Base-by-base conservation (phyloP, 179 eudicot genomes). In the Beta lomatogona region DNA sequence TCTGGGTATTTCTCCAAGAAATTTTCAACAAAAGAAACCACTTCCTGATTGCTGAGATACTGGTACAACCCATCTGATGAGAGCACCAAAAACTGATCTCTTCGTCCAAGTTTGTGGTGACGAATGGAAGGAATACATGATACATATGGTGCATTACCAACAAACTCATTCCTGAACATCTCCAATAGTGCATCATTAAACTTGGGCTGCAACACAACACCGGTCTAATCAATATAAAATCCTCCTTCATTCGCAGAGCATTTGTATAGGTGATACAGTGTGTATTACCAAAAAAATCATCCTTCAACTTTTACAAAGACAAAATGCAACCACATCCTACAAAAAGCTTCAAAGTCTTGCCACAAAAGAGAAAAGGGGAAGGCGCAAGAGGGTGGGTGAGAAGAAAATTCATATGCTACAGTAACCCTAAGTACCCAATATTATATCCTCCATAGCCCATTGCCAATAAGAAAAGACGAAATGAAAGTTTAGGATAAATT, bases 31-130 rank as follows among this genome's bases (percentile, higher is more conserved):
- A 84, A 83, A 80, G 94, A 87, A 79, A 93, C 97, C 22, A 94
- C 97, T 82, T 92, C 99, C 83, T 94, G 91, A 89, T 96, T 96
- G 88, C 87, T 93, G 76, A 96, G 84, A 86, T 93, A 93, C 85
- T 95, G 98, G 83, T 95, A 95, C 78, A 95, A 85, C 44, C 98
- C 98, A 88, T 96, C 99, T 41, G 99, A 96, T 59, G 99, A 96
- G 70, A 96, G 97, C 77, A 96, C 93, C 87, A 96, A 86, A 86
- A 96, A 96, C 61, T 96, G 99, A 83, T 96, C 99, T 77, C 90
- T 88, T 73, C 92, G 88, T 73, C 94, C 86, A 45, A 96, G 93
- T 82, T 87, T 89, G 84, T 94, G 95, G 86, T 94, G 98, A 72
- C 90, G 76, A 71, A 97, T 94, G 77, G 98, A 96, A 76, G 99